Evolutionary conservation across 192 early-diverging fungal species (phyloP), one percentile per base, ranked within the genome.

Genomic region (Entophlyctis luteolus): DNA sequence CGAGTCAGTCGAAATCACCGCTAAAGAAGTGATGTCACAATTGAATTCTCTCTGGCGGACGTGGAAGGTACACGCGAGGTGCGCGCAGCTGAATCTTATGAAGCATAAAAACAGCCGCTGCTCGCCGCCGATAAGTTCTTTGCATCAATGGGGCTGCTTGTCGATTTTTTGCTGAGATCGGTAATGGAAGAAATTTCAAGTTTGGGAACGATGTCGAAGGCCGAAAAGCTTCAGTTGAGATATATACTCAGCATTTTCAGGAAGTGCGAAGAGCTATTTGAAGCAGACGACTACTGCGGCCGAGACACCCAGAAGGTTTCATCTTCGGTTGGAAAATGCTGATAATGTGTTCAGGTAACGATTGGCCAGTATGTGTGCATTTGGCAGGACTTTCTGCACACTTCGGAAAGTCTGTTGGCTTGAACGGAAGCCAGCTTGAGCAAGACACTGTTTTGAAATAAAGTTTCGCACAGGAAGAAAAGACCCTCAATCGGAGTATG

Each of bases 1-100:
- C 58, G 76, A 77, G 34, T 65, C 69, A 6, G 77, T 73, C 27
- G 81, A 86, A 55, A 59, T 54, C 18, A 70, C 78, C 3, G 77
- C 85, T 71, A 86, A 85, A 45, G 59, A 79, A 48, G 67, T 84
- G 22, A 48, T 85, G 4, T 68, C 78, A 14, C 77, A 79, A 33
- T 68, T 85, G 20, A 75, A 67, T 25, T 67, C 67, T 22, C 53
- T 88, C 22, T 72, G 72, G 28, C 83, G 80, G 47, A 75, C 75
- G 2, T 88, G 79, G 83, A 84, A 81, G 81, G 84, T 86, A 58
- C 39, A 63, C 25, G 27, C 25, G 48, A 22, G 18, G 22, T 70
- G 29, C 4, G 4, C 2, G 12, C 23, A 16, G 39, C 46, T 32
- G 49, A 27, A 42, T 68, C 34, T 66, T 1, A 22, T 59, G 5